Evolutionary conservation across 2,329 filamentous ascomycete species (phyloP), one percentile per base, ranked within the genome.

Genomic region (Trichoderma brevicompactum): DNA sequence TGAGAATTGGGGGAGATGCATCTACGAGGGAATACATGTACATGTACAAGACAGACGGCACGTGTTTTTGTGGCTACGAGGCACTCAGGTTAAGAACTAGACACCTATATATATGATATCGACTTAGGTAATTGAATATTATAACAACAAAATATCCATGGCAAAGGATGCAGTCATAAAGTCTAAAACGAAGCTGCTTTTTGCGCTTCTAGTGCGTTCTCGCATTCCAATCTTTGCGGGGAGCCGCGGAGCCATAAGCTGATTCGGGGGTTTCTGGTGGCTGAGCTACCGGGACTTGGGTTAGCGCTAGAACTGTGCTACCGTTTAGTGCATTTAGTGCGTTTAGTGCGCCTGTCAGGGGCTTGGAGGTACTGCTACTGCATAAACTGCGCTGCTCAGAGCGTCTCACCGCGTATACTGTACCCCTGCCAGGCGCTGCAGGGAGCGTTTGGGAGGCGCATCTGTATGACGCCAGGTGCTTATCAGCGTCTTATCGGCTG

Each of bases 401-500:
- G 38, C n/a, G 53, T 34, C 41, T 5, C 13, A n/a, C 15, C 40
- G 9, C 8, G 53, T 56, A 56, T 10, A 12, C 19, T 15, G 40
- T 56, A 56, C 53, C 23, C 23, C 23, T 28, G 23, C 23, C 23
- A 28, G 23, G 23, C 5, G 23, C 23, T 28, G 23, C 23, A 28
- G 23, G 23, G 23, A 28, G 23, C 23, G 23, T 28, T 28, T 28
- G 23, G 15, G 36, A 38, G 17, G 52, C 36, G 19, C 13, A 44
- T 46, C n/a, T 8, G 52, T 54, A 54, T 54, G 52, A 54, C 52
- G 52, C 52, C 52, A 54, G 52, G 3, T 17, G 50, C 52, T 54
- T 54, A 54, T 54, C 52, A 54, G 34, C 52, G 38, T 6, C 52
- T 54, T 54, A 54, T 54, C 52, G 52, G 15, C 52, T 23, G n/a